Evolutionary conservation across 768 basidiomycete genomes (phyloP).

Genomic region (Termitomyces sp.): DNA sequence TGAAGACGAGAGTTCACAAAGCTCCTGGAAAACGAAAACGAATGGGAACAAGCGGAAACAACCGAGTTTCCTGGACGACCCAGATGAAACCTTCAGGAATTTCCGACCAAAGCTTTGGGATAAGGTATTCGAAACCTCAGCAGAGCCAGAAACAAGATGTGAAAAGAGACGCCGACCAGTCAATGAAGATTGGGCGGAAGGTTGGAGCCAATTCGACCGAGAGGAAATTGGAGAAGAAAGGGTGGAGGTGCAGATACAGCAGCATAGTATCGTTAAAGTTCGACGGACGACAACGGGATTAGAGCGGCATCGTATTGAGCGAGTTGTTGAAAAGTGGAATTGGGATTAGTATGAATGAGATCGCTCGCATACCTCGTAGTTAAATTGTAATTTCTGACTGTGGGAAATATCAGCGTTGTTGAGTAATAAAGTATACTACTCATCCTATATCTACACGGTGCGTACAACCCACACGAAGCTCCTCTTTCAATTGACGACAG

Average conservation of each 20-base stretch:
- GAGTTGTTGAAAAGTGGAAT: constrained; percentile 62
- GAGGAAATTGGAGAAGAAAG: constrained; percentile 24
- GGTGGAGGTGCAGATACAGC: constrained; percentile 38
- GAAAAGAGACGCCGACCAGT: constrained; percentile 35
- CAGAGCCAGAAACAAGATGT: constrained; percentile 33
- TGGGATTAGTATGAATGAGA: constrained; percentile 34
- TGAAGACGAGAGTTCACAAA: constrained; percentile 53
- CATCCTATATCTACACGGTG: not conserved
- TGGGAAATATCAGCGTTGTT: constrained; percentile 13
- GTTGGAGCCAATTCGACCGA: constrained; percentile 33
- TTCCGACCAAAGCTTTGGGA: constrained; percentile 73
- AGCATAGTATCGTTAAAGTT: constrained; percentile 52
- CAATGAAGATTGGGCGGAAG: constrained; percentile 37
- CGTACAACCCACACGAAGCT: not conserved
- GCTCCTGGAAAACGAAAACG: constrained; percentile 14
- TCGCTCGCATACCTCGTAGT: too few relatives aligned
- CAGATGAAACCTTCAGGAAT: constrained; percentile 44
- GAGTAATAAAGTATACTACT: not conserved
- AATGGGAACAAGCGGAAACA: constrained; percentile 40
- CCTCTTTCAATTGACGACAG: not conserved
- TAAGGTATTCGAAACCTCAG: constrained; percentile 34
- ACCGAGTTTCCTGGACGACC: constrained; percentile 17
- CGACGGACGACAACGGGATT: constrained; percentile 50
- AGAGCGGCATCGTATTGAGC: constrained; percentile 69
- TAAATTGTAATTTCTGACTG: constrained; percentile 5